Evolutionary conservation across 768 basidiomycete genomes (phyloP), one percentile per base, ranked within the genome.

Genomic region (Hygrophoropsis aurantiaca): DNA sequence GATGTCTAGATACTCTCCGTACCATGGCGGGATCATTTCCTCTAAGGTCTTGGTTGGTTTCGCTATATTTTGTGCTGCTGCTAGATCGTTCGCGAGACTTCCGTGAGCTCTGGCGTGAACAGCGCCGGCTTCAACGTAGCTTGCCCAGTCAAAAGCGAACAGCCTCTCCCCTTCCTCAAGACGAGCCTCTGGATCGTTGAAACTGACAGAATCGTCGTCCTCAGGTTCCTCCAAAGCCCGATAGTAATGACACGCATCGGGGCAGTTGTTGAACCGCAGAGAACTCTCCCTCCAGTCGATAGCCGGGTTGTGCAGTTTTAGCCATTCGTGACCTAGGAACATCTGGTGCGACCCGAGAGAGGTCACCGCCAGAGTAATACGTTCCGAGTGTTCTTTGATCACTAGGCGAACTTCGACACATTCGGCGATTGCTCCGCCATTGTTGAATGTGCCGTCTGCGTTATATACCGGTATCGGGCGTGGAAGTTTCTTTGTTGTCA

Each of bases 381-480:
- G n/a, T 38, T 38, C 20, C 16, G 16, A 26, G 23, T 51, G 49
- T 24, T 51, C 44, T n/a, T 19, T 19, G 9, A 51, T 23, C 10
- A 2, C 11, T 7, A 51, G 7, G 13, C 43, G 27, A 11, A 51
- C 4, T 0, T 35, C 42, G 0, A 60, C 42, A 15, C 41, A 46
- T 9, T 58, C 36, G 1, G 46, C 27, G 11, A 61, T 61, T 0
- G 34, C 6, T 0, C 58, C 54, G 2, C 39, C 52, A 0, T 36
- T 20, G 27, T 61, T 59, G 0, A 50, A n/a, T 0, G 49, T 44
- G 0, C 52, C 54, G 32, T 59, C 49, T 0, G 49, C 54, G 46
- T 59, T 59, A 20, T 55, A 58, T 10, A 58, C 55, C 11, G 44
- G 54, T 5, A 60, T 46, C 1, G 50, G 43, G 1, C 34, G 13